Base-by-base conservation (phyloP, 1,139 yeast genomes). In the Suhomyces kunorum region DNA sequence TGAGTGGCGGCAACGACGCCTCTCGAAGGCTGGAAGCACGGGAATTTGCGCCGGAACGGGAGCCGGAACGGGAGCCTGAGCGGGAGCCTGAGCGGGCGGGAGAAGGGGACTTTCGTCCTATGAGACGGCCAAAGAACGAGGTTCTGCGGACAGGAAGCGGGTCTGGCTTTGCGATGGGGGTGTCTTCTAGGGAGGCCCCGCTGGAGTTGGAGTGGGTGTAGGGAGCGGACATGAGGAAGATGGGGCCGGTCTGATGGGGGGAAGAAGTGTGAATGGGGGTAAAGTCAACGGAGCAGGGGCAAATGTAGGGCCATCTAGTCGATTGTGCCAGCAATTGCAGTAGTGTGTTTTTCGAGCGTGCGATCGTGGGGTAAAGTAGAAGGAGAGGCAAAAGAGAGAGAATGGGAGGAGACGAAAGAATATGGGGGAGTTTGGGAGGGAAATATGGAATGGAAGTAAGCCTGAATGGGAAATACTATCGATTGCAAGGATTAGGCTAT, bases 1-100 rank as follows among this genome's bases (percentile, higher is more conserved):
- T 47, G 12, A 69, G 53, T 12, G 75, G 76, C 1, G 74, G 74
- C 12, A 64, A 46, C 13, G 42, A 38, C 24, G 15, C 28, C 14
- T 38, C 45, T 9, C 43, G 28, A 18, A 13, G 25, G 16, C 31
- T 34, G 15, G 39, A 34, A n/a, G n/a, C n/a, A n/a, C n/a, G n/a
- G n/a, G n/a, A n/a, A n/a, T n/a, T n/a, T 3, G 27, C 16, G 19
- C 32, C 26, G 17, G 40, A 34, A 13, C 29, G 14, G 8, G 45
- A 30, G 11, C 24, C 28, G 5, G 39, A 19, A 7, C 27, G 25
- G 4, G 42, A 19, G 2, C 32, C 30, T 15, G 43, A 16, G n/a
- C n/a, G n/a, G n/a, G n/a, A n/a, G 7, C 6, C 22, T 3, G 39
- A 12, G 8, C 36, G 20, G 6, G 31, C 32, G 3, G 42, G 45